Percentiles rank a stretch among this genome's conserved stretches.
These are phyloP conservation scores for Syzygium grande DNA, from an alignment of 345 rosid species.

Conservation along the genomic window DNA sequence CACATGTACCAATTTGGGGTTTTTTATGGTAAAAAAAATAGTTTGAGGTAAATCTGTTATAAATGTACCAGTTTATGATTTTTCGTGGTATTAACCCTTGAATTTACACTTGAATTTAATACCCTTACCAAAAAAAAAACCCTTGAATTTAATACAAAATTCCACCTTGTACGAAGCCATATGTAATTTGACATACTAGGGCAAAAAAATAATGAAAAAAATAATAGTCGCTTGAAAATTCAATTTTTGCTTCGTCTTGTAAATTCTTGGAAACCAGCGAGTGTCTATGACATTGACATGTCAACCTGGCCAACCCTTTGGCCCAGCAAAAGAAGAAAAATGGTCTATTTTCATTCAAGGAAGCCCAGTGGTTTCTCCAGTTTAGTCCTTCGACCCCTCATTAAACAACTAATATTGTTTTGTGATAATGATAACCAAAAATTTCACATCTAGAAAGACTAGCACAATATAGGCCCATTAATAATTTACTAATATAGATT, in stretches of 20 bases:
- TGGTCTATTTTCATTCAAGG: background rate
- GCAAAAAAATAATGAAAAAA: background rate
- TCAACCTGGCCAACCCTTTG: background rate
- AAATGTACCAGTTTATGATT: no score
- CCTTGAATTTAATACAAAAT: background rate
- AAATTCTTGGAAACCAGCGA: background rate
- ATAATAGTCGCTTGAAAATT: background rate
- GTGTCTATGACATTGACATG: background rate
- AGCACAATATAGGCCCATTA: background rate
- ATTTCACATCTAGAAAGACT: background rate
- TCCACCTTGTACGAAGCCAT: background rate
- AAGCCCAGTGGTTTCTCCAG: background rate
- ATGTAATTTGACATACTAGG: background rate
- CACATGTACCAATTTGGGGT: no score
- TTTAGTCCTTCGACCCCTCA: background rate
- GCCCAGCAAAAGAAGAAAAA: background rate
- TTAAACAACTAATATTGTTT: background rate
- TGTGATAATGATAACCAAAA: background rate
- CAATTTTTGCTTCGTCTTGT: background rate
- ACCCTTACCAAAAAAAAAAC: no score
- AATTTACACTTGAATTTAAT: no score
- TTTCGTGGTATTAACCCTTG: no score
- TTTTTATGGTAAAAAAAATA: no score
- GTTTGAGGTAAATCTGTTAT: no score
- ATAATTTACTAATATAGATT: background rate